phyloP scores from a whole-genome alignment of 169 alveolate genomes.

The Cryptosporidium andersoni region DNA sequence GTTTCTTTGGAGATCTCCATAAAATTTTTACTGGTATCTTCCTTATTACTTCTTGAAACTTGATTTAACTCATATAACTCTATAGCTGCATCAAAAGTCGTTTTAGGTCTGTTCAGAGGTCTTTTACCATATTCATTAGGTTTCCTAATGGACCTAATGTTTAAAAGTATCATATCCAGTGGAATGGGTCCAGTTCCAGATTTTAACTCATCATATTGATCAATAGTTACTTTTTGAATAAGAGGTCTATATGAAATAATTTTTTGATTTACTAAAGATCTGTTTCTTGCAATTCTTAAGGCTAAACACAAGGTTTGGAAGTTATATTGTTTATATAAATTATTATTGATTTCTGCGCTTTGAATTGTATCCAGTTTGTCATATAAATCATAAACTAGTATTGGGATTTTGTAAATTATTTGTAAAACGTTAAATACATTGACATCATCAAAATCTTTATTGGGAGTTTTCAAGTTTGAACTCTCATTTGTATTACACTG shows the following conservation, averaged over 20 bases:
- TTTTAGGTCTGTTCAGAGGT: slow-evolving; percentile 12
- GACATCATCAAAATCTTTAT: slow-evolving; percentile 3
- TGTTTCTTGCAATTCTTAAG: slow-evolving; percentile 35
- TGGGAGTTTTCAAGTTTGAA: neutral
- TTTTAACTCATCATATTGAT: slow-evolving; percentile 13
- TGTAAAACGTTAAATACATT: slow-evolving; percentile 36
- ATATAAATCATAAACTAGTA: slow-evolving; percentile 43
- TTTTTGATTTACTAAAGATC: neutral
- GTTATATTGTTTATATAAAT: slow-evolving; percentile 6
- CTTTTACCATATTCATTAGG: neutral
- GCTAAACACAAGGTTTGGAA: slow-evolving; percentile 1
- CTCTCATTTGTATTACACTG: neutral
- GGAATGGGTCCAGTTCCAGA: slow-evolving; percentile 69
- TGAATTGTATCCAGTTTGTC: neutral
- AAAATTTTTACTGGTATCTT: no score
- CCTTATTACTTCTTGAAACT: no score
- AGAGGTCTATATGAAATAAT: slow-evolving; percentile 30
- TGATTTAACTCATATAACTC: no score
- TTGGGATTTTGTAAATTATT: slow-evolving; percentile 45
- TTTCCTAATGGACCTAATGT: slow-evolving; percentile 2
- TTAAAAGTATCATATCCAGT: neutral
- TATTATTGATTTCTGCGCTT: slow-evolving; percentile 35
- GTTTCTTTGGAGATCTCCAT: no score
- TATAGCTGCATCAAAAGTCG: slow-evolving; percentile 40
- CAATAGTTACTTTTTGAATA: slow-evolving; percentile 19